phyloP scores from a whole-genome alignment of 116 monocot genomes.

The Cymodocea nodosa region DNA sequence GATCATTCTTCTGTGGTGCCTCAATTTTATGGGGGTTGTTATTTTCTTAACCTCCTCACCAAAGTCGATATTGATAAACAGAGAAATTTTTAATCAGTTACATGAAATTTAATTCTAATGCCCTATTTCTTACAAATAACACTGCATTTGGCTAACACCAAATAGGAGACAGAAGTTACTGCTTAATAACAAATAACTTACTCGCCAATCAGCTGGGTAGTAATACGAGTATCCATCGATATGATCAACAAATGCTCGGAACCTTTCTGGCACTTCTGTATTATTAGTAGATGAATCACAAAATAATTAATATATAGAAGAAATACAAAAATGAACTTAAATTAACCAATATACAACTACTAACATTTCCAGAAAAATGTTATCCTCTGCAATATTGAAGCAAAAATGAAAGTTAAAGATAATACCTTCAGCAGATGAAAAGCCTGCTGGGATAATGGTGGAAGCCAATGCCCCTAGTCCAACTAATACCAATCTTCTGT shows the following conservation, averaged over 20 bases:
- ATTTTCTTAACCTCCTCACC: too few relatives aligned
- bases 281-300: neutral
- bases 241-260: slow-evolving; percentile 59
- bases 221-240: slow-evolving; percentile 76
- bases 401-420: neutral
- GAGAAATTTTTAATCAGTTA: too few relatives aligned
- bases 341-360: neutral
- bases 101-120: too few relatives aligned
- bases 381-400: neutral
- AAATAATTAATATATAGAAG: neutral
- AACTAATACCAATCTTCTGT: slow-evolving; percentile 42
- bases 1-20: too few relatives aligned
- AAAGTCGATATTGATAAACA: too few relatives aligned
- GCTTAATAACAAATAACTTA: slow-evolving; percentile 13
- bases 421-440: slow-evolving; percentile 63
- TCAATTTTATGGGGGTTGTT: too few relatives aligned
- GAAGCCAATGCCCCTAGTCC: slow-evolving; percentile 34
- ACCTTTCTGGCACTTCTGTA: slow-evolving; percentile 52
- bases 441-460: slow-evolving; percentile 18
- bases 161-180: too few relatives aligned
- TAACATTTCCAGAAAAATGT: neutral
- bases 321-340: neutral
- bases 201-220: slow-evolving; percentile 90
- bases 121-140: too few relatives aligned
- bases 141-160: too few relatives aligned